These are phyloP conservation scores for Litchi chinensis DNA, from an alignment of 345 rosid genomes.

Conservation along the genomic window DNA sequence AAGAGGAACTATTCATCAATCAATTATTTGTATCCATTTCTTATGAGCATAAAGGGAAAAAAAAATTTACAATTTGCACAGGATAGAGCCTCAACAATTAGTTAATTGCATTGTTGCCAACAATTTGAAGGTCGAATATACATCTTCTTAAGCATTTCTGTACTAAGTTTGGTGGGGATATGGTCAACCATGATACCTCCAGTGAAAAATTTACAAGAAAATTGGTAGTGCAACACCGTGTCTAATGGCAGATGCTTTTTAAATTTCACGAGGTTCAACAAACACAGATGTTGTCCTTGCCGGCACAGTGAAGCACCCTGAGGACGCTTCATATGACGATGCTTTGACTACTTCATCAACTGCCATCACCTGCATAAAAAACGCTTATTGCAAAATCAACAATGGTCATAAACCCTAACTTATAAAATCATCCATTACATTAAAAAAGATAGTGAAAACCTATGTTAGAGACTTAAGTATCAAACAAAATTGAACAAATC, in stretches of 20 bases:
- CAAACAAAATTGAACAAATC: too few relatives aligned
- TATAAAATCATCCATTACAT: too few relatives aligned
- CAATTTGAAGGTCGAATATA: not conserved
- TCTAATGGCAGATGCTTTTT: constrained; percentile 9
- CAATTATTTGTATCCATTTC: too few relatives aligned
- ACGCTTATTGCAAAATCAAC: not conserved
- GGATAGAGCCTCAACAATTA: not conserved
- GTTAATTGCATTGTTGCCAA: not conserved
- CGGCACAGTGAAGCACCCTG: constrained; percentile 63
- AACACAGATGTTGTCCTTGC: constrained; percentile 71
- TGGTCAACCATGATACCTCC: not conserved
- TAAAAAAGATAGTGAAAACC: too few relatives aligned
- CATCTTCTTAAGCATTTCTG: not conserved
- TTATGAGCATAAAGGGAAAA: not conserved
- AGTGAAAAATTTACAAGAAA: not conserved
- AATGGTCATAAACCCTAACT: too few relatives aligned
- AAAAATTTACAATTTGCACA: not conserved
- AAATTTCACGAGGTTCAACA: constrained; percentile 53
- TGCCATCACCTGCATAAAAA: constrained; percentile 51
- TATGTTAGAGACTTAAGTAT: too few relatives aligned
- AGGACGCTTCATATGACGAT: constrained; percentile 59
- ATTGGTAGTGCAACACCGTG: not conserved
- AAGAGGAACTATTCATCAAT: too few relatives aligned
- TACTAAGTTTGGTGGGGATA: not conserved
- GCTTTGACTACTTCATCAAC: constrained; percentile 59